Evolutionary conservation across 1,284 basidiomycete species (phyloP), one percentile per base, ranked within the genome.

Genomic region (Pseudomicrostroma phylloplanum): DNA sequence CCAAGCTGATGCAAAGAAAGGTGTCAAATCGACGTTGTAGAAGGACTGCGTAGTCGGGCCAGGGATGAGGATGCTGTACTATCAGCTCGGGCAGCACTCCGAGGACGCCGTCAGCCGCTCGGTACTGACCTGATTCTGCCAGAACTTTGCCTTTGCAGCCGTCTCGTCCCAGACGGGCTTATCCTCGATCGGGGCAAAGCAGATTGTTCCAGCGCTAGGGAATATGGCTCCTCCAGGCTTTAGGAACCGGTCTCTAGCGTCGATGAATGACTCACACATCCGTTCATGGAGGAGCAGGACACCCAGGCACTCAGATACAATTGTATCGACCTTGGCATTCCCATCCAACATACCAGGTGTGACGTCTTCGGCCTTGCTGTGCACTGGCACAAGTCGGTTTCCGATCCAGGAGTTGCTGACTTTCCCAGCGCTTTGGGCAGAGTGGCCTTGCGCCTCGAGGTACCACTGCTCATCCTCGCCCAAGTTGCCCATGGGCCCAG

Each of bases 241-340:
- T 36, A 83, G 81, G 53, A 79, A 72, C 8, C 70, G 64, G 67
- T 83, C 82, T 58, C 82, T 64, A 2, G 83, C 82, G 23, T 82
- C 74, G 9, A 83, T 66, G 63, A 82, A 83, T 2, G 80, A 80
- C 66, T 83, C 83, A 66, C 82, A 81, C 83, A 83, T 83, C 19
- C 82, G 72, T 67, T 83, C 83, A 63, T 83, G 82, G 12, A 83
- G 75, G 26, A 83, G 70, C 72, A 83, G 64, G 15, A 83, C 82
- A 3, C 82, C 82, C 12, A 83, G 81, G 26, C 82, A 83, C 67
- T 83, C 83, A 2, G 81, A 82, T n/a, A 83, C 79, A 57, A 83
- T 81, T 30, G 82, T 83, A 64, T 83, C 83, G 25, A 83, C 82
- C 67, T 81, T 76, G 25, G 74, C 55, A 30, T 63, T 54, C 4